Evolutionary conservation across 2,329 filamentous ascomycete genomes (phyloP).

Genomic region (Ophiostoma sp.): DNA sequence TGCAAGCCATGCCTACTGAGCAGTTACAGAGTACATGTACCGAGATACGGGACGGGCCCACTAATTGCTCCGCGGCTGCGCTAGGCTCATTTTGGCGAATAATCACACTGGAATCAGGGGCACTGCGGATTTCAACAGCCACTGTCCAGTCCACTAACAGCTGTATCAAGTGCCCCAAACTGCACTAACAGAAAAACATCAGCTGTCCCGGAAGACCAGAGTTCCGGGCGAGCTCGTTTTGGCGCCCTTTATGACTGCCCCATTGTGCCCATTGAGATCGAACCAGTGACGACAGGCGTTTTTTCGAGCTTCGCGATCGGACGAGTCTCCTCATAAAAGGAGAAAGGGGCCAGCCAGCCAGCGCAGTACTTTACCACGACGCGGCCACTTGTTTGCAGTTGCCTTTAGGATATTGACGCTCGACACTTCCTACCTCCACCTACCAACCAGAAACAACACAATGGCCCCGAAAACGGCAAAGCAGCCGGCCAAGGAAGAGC

Average conservation of each 20-base stretch:
- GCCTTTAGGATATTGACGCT: not conserved
- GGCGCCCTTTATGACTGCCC: not conserved
- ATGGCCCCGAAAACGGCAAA: conserved; percentile 21
- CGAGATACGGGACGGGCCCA: not conserved
- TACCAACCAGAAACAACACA: not conserved
- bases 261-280: conserved; percentile 2
- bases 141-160: not conserved
- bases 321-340: not conserved
- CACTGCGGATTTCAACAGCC: not conserved
- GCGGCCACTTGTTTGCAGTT: not conserved
- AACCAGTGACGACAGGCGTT: conserved; percentile 4
- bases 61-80: not conserved
- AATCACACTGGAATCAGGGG: conserved; percentile 1
- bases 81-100: not conserved
- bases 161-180: not conserved
- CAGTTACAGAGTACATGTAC: not conserved
- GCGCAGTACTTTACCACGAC: not conserved
- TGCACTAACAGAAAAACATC: conserved; percentile 9
- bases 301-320: not conserved
- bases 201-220: conserved; percentile 17
- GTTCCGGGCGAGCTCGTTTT: conserved; percentile 8
- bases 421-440: not conserved
- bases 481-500: conserved; percentile 15
- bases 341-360: not conserved
- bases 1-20: not conserved